These are phyloP conservation scores for Aspergillus hortae DNA, from an alignment of 2,329 filamentous ascomycete genomes.

Conservation along the genomic window DNA sequence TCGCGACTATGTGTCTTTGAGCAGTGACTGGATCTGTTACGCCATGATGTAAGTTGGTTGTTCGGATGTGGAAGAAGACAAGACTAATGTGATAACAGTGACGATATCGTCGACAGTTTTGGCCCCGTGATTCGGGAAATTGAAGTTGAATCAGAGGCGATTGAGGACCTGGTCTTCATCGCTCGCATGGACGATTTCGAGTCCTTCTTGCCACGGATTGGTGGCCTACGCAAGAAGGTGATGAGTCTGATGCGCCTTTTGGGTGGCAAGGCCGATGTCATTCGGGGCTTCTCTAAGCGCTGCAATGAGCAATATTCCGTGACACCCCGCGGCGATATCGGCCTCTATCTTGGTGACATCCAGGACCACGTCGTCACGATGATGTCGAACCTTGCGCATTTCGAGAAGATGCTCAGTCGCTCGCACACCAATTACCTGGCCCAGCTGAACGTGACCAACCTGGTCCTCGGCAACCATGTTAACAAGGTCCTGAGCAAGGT, in stretches of 20 bases:
- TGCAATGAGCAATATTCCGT: conserved; percentile 98
- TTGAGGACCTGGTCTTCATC: conserved; percentile 93
- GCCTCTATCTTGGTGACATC: conserved; percentile 93
- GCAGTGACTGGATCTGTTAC: conserved; percentile 98
- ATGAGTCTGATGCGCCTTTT: conserved; percentile 90
- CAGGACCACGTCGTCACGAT: conserved; percentile 99
- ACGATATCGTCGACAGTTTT: conserved; percentile 96
- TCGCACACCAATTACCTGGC: conserved; percentile 95
- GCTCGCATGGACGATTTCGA: conserved; percentile 87
- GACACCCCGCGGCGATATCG: conserved; percentile 93
- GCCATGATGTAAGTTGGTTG: conserved; percentile 73
- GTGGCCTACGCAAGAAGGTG: conserved; percentile 86
- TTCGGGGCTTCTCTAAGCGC: conserved; percentile 95
- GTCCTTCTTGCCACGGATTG: conserved; percentile 81
- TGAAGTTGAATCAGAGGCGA: conserved; percentile 83
- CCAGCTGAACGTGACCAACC: conserved; percentile 87
- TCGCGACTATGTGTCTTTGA: conserved; percentile 91
- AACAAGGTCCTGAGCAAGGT: conserved; percentile 93
- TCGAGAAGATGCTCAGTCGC: conserved; percentile 94
- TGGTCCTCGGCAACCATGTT: conserved; percentile 79
- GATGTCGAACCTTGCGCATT: conserved; percentile 94
- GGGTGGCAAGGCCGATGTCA: conserved; percentile 96
- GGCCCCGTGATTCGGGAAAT: conserved; percentile 83
- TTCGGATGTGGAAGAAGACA: background rate
- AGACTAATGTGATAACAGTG: conserved; percentile 48